Percentiles rank a stretch among this genome's conserved stretches.
Evolutionary conservation across 805 yeast species (phyloP).

Genomic region (Saccharomycopsis fodiens): DNA sequence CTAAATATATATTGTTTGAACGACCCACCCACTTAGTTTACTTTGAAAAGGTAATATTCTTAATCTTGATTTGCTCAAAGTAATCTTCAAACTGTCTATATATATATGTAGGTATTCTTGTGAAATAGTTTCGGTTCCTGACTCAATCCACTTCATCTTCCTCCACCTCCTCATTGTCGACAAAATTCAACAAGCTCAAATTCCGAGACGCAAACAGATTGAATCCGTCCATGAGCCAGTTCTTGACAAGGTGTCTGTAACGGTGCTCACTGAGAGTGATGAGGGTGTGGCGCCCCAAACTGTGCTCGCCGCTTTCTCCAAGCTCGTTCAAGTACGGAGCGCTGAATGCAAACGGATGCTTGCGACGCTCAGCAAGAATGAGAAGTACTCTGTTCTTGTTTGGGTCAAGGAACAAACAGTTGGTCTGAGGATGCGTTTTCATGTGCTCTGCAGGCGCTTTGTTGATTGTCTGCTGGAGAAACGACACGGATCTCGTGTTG

Average conservation of each 20-base stretch:
- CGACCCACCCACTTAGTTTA: too few species aligned
- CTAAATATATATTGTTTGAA: too few species aligned
- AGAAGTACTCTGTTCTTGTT: not conserved
- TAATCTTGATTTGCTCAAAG: too few species aligned
- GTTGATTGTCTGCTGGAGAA: not conserved
- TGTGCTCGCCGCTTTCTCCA: slow-evolving; percentile 58
- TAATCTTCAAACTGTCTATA: too few species aligned
- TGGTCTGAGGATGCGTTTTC: slow-evolving; percentile 21
- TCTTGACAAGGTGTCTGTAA: slow-evolving; percentile 45
- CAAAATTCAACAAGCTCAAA: not conserved
- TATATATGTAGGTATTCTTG: too few species aligned
- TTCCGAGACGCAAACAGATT: slow-evolving; percentile 25
- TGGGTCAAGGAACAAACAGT: slow-evolving; percentile 12
- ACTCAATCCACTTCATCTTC: too few species aligned
- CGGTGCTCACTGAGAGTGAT: slow-evolving; percentile 38
- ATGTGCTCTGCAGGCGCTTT: slow-evolving; percentile 14
- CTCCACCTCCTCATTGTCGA: not conserved
- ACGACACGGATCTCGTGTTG: not conserved
- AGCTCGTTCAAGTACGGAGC: slow-evolving; percentile 71
- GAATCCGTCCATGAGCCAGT: slow-evolving; percentile 57
- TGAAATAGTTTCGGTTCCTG: too few species aligned
- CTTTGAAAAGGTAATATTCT: too few species aligned
- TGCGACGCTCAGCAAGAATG: not conserved
- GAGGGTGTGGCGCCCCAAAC: slow-evolving; percentile 1
- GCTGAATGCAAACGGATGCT: slow-evolving; percentile 27